Conservation (phyloP, 2,329 filamentous ascomycete genomes). For the Davidsoniella neocaledoniae region DNA sequence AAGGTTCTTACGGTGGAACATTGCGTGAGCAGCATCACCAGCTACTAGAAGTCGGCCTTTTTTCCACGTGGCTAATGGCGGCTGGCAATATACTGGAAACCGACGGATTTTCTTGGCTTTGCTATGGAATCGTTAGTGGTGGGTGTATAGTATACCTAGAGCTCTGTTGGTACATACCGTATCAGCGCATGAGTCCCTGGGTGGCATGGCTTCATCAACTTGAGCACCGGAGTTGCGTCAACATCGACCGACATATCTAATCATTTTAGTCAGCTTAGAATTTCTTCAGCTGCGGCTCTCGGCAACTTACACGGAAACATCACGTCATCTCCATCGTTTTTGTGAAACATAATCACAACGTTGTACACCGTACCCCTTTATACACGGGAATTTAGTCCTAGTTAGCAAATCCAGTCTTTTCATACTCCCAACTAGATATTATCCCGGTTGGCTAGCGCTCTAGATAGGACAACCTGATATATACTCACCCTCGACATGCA, state of each 20-base stretch:
- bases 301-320: no score
- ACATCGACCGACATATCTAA: no score
- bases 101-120: conserved; percentile 21
- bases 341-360: conserved; percentile 20
- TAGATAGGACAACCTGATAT: no score
- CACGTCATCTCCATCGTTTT: no score
- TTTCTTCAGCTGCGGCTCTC: no score
- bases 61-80: conserved; percentile 20
- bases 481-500: conserved; percentile 19
- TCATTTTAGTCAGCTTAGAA: no score
- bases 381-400: no score
- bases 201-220: conserved; percentile 12
- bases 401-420: not conserved
- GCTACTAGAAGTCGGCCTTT: conserved; percentile 19
- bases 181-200: conserved; percentile 13
- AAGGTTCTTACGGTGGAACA: conserved; percentile 17
- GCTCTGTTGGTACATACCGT: not conserved
- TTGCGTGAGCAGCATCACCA: conserved; percentile 24
- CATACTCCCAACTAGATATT: not conserved
- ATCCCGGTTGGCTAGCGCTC: not conserved
- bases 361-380: conserved; percentile 20
- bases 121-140: conserved; percentile 13
- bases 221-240: conserved; percentile 13
- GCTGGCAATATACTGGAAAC: conserved; percentile 22
- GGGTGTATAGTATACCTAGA: not conserved